Conservation (phyloP, 108 stramenopile genomes). For the Cylindrotheca fusiformis region DNA sequence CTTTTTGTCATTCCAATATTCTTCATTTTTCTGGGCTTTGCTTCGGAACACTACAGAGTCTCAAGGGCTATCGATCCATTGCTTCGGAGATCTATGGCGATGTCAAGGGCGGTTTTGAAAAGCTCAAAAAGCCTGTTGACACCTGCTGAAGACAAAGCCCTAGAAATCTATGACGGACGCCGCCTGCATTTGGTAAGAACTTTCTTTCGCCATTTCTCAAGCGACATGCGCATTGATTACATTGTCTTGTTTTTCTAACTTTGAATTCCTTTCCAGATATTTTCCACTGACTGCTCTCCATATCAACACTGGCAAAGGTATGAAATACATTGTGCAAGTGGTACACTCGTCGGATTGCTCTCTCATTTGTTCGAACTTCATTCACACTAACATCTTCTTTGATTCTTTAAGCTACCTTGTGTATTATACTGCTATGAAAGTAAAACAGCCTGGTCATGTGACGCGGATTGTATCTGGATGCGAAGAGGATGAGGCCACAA, state of each 20-base stretch:
- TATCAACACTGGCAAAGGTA: slow-evolving; percentile 75
- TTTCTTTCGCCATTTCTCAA: too few species aligned
- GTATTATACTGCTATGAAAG: slow-evolving; percentile 57
- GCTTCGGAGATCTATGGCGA: neutral
- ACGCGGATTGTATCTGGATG: slow-evolving; percentile 87
- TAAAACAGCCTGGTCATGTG: slow-evolving; percentile 77
- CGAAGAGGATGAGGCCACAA: slow-evolving; percentile 11
- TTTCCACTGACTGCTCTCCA: slow-evolving; percentile 72
- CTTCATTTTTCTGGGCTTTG: slow-evolving; percentile 13
- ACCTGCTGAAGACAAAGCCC: slow-evolving; percentile 10
- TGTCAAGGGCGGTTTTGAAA: neutral
- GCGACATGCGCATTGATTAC: too few species aligned
- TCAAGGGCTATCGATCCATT: slow-evolving; percentile 9
- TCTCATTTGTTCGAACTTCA: too few species aligned
- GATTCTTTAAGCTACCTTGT: slow-evolving; percentile 63
- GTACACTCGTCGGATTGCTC: too few species aligned
- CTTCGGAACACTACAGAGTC: slow-evolving; percentile 13
- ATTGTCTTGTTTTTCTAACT: too few species aligned
- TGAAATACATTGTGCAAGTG: neutral
- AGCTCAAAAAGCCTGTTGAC: slow-evolving; percentile 9
- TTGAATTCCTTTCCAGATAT: too few species aligned
- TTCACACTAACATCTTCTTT: too few species aligned
- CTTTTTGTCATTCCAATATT: neutral
- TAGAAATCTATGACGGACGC: slow-evolving; percentile 3
- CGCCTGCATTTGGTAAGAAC: slow-evolving; percentile 13